Percentiles rank a stretch among this genome's conserved stretches.
Conservation (phyloP, 2,329 filamentous ascomycete species). For the Fusarium duplospermum region DNA sequence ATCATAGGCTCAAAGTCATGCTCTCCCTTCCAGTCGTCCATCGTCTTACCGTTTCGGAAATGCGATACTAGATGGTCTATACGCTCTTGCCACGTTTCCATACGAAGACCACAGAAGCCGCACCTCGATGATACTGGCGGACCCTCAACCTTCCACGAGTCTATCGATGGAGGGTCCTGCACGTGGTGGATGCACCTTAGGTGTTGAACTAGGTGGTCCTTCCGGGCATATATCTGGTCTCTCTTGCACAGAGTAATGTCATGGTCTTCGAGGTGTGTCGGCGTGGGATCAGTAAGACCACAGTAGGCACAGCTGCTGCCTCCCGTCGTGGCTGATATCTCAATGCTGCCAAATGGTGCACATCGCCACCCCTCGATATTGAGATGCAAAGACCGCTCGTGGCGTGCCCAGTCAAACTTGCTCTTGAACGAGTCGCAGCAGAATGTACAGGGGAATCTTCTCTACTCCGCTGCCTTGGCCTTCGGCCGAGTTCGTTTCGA, state of each 20-base stretch:
- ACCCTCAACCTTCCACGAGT: conserved; percentile 39
- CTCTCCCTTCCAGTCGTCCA: conserved; percentile 43
- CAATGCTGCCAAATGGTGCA: conserved; percentile 24
- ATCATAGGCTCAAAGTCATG: conserved; percentile 36
- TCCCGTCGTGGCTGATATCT: conserved; percentile 25
- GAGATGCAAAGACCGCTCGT: conserved; percentile 31
- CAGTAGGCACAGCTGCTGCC: conserved; percentile 20
- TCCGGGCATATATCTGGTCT: conserved; percentile 1
- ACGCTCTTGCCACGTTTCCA: conserved; percentile 41
- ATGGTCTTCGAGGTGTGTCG: background rate
- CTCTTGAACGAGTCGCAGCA: conserved; percentile 34
- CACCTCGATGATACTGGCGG: conserved; percentile 39
- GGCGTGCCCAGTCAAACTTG: conserved; percentile 31
- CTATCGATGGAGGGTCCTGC: conserved; percentile 55
- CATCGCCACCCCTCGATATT: conserved; percentile 26
- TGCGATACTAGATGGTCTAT: conserved; percentile 41
- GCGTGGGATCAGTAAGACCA: background rate
- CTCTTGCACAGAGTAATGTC: background rate
- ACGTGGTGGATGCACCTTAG: conserved; percentile 40
- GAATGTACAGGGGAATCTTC: conserved; percentile 28
- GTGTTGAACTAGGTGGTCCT: conserved; percentile 46
- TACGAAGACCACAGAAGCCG: conserved; percentile 41
- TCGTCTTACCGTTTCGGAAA: conserved; percentile 39
- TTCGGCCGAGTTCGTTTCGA: background rate
- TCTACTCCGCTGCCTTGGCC: background rate